These are phyloP conservation scores for Aspergillus bertholletiae DNA, from an alignment of 495 filamentous ascomycete species.

Conservation along the genomic window DNA sequence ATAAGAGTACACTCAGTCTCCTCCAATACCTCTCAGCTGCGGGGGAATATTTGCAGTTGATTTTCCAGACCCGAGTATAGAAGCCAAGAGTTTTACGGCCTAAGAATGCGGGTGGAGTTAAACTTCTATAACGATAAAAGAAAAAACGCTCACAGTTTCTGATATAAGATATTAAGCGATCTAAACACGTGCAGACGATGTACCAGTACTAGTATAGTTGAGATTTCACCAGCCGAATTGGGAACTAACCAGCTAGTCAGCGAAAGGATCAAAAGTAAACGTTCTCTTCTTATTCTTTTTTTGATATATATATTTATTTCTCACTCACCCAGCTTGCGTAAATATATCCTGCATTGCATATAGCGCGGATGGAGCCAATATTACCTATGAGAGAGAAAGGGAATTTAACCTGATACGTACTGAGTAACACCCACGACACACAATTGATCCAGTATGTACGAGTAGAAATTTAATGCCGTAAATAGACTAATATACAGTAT, in stretches of 20 bases:
- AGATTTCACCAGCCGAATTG: neutral
- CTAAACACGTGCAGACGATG: neutral
- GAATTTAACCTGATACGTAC: neutral
- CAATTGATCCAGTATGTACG: neutral
- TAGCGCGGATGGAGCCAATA: neutral
- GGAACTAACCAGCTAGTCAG: neutral
- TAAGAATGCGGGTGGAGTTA: neutral
- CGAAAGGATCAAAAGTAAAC: neutral
- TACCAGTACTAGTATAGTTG: neutral
- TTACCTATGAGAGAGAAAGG: neutral
- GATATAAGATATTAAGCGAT: neutral
- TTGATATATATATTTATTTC: no score
- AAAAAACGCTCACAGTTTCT: neutral
- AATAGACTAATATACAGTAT: constrained; percentile 1
- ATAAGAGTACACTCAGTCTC: constrained; percentile 1
- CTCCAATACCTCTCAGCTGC: neutral
- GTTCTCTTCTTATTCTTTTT: neutral
- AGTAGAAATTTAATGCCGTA: neutral
- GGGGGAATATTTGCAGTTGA: neutral
- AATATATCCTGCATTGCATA: neutral
- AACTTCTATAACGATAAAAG: neutral
- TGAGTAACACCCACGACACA: no score
- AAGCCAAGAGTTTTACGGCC: neutral
- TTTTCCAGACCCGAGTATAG: neutral
- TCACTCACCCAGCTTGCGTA: neutral